Evolutionary conservation across 2,329 filamentous ascomycete genomes (phyloP).

Genomic region (Dactylellina drechsleri): DNA sequence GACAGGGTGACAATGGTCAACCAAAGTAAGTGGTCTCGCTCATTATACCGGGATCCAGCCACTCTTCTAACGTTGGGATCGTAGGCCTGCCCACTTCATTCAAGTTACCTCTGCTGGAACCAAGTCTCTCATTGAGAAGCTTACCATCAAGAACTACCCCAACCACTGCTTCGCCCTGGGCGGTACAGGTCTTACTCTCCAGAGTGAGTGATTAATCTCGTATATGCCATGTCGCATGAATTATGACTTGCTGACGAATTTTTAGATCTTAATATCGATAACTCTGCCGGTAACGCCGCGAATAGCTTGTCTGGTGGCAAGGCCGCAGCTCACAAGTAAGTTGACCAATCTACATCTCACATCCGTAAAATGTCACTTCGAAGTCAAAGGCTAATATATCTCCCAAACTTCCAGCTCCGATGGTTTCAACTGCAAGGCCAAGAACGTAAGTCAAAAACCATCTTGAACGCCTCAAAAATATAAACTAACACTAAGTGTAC

Average conservation of each 20-base stretch:
- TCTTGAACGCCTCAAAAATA: neutral
- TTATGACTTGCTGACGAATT: neutral
- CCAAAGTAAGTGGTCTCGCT: neutral
- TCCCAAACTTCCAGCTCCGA: neutral
- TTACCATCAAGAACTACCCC: constrained; percentile 3
- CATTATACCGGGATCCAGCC: neutral
- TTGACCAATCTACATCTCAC: neutral
- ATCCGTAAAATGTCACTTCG: neutral
- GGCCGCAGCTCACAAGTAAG: constrained; percentile 9
- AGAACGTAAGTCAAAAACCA: constrained; percentile 1
- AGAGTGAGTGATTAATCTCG: neutral
- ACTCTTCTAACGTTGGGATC: neutral
- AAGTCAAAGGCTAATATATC: neutral
- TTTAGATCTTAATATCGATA: neutral
- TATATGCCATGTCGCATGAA: neutral
- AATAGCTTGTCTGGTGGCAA: constrained; percentile 8
- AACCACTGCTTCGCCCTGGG: constrained; percentile 4
- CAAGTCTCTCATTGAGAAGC: constrained; percentile 2
- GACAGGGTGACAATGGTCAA: neutral
- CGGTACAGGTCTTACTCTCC: neutral
- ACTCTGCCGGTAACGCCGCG: constrained; percentile 9
- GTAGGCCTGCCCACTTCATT: neutral
- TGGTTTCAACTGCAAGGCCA: constrained; percentile 9
- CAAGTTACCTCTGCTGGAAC: constrained; percentile 8
- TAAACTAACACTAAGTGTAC: neutral